Evolutionary conservation across 495 filamentous ascomycete genomes (phyloP).

Genomic region (Trichoderma parareesei): DNA sequence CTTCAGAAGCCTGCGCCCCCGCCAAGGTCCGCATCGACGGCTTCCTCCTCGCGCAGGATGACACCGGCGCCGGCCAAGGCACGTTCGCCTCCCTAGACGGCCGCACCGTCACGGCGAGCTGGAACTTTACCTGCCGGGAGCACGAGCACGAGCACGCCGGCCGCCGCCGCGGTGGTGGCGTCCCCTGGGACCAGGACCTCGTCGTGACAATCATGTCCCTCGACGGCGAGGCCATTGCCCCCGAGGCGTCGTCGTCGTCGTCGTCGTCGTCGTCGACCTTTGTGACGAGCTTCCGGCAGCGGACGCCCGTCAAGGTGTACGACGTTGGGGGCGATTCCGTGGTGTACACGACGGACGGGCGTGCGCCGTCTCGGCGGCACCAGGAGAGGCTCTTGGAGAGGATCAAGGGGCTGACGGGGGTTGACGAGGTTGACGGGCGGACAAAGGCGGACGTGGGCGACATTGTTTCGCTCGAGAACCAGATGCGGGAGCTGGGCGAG

Average conservation of each 20-base stretch:
- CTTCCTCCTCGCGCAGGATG: slow-evolving; percentile 24
- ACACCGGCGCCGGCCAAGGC: slow-evolving; percentile 24
- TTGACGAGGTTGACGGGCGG: background rate
- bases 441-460: background rate
- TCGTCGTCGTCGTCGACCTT: slow-evolving; percentile 27
- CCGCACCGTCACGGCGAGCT: slow-evolving; percentile 26
- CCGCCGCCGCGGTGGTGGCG: slow-evolving; percentile 7
- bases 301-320: slow-evolving; percentile 31
- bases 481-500: background rate
- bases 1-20: slow-evolving; percentile 26
- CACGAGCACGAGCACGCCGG: slow-evolving; percentile 21
- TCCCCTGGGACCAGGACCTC: slow-evolving; percentile 38
- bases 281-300: slow-evolving; percentile 38
- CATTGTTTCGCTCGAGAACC: background rate
- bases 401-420: background rate
- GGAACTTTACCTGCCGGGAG: slow-evolving; percentile 39
- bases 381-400: slow-evolving; percentile 12
- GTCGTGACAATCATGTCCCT: slow-evolving; percentile 35
- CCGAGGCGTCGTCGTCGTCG: slow-evolving; percentile 19
- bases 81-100: slow-evolving; percentile 22
- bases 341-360: background rate
- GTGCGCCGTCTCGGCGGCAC: background rate
- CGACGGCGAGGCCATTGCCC: slow-evolving; percentile 22
- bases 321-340: slow-evolving; percentile 22
- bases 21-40: slow-evolving; percentile 31